Percentiles rank a stretch among this genome's conserved stretches.
Evolutionary conservation across 73 alveolate genomes (phyloP).

Genomic region (Paramecium bursaria): DNA sequence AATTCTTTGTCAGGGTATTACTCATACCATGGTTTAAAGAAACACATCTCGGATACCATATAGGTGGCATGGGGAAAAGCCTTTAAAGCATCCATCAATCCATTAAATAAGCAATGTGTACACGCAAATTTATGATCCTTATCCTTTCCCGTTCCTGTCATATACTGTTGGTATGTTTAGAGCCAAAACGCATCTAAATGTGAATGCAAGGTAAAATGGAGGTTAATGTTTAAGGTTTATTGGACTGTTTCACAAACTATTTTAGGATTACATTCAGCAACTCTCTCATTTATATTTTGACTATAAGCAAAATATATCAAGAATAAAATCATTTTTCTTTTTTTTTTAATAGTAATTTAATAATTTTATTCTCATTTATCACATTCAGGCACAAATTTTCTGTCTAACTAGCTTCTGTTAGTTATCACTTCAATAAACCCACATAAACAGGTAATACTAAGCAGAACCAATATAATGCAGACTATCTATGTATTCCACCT

Average conservation of each 20-base stretch:
- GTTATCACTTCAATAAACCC: too few relatives aligned
- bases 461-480: too few relatives aligned
- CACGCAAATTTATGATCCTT: neutral
- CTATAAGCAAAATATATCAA: too few relatives aligned
- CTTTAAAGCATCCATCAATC: neutral
- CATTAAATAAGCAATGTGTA: neutral
- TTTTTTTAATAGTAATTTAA: too few relatives aligned
- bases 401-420: too few relatives aligned
- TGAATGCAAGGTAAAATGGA: constrained; percentile 31
- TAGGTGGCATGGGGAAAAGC: neutral
- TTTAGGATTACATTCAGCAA: too few relatives aligned
- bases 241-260: constrained; percentile 23
- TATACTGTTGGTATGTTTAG: neutral
- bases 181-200: constrained; percentile 11
- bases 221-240: neutral
- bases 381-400: too few relatives aligned
- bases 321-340: too few relatives aligned
- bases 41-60: constrained; percentile 21
- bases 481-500: too few relatives aligned
- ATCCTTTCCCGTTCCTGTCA: neutral
- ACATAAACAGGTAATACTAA: too few relatives aligned
- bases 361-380: too few relatives aligned
- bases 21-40: neutral
- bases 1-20: constrained; percentile 8
- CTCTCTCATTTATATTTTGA: too few relatives aligned